These are phyloP conservation scores for Candida koratica DNA, from an alignment of 805 yeast species.

Conservation along the genomic window DNA sequence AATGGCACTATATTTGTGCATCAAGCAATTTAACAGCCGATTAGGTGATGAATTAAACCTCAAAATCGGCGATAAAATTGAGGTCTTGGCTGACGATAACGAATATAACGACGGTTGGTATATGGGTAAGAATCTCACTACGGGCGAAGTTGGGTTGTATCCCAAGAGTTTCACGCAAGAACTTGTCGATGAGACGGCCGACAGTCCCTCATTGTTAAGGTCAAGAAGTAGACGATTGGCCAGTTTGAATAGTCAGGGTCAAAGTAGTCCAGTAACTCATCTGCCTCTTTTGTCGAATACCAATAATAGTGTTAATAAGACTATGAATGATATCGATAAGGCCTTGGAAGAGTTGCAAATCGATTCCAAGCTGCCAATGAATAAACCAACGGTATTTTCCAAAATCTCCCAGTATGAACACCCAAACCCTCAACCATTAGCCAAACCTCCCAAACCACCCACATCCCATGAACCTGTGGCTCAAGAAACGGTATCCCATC, in stretches of 20 bases:
- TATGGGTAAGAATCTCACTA: constrained; percentile 73
- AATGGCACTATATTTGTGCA: constrained; percentile 44
- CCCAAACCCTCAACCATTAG: not conserved
- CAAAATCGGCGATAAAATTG: constrained; percentile 78
- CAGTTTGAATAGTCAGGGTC: constrained; percentile 5
- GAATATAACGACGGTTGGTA: constrained; percentile 98
- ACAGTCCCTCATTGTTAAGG: constrained; percentile 16
- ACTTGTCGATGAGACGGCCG: constrained; percentile 18
- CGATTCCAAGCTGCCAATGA: constrained; percentile 14
- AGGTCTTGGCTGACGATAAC: constrained; percentile 86
- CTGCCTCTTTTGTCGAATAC: constrained; percentile 1
- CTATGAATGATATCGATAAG: constrained; percentile 68
- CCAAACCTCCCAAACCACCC: constrained; percentile 4
- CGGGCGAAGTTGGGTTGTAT: constrained; percentile 78
- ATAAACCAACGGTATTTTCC: constrained; percentile 5
- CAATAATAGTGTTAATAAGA: constrained; percentile 36
- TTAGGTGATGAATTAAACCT: constrained; percentile 85
- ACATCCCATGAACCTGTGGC: too few relatives aligned
- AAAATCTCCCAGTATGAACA: constrained; percentile 5
- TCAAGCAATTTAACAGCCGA: constrained; percentile 83
- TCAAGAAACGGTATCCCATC: constrained; percentile 4
- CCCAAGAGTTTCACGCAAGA: constrained; percentile 84
- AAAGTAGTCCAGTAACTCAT: constrained; percentile 10
- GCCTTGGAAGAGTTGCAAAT: constrained; percentile 61
- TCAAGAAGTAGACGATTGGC: constrained; percentile 55